Base-by-base conservation (phyloP, 371 early-diverging fungal species). In the Rhizopus delemar region DNA sequence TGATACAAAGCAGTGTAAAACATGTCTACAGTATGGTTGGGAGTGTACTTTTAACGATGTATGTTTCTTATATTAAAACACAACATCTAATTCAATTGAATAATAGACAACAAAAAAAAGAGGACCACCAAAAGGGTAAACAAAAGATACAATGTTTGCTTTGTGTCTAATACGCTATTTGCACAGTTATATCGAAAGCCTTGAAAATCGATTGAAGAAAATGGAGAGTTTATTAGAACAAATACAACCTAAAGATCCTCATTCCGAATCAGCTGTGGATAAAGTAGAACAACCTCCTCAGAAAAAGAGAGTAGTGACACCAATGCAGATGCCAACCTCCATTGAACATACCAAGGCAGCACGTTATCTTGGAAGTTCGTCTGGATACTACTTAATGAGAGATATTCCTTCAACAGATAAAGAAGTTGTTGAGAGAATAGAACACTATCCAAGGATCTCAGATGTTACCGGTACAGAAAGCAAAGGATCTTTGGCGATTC, bases 31-130 rank as follows among this genome's bases (percentile, higher is more conserved):
- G 51, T 75, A 75, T 33, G 74, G 64, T 29, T 78, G 78, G 75
- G 73, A 75, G 55, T 78, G 78, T 36, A 78, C 78, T 16, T 78
- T 75, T 55, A 69, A 75, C 51, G 78, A 78, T 63, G 77, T 77
- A 69, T 63, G 68, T 45, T 64, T 31, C 29, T 54, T 48, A 34
- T 13, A 12, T 22, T 51, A 11, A 39, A 3, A 43, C 28, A 22
- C 7, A 8, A 29, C 7, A 48, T 35, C 28, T 46, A 36, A 46
- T 41, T 41, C 9, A 52, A 51, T 46, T 43, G 33, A 43, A 15
- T 52, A 7, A 41, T 45, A 66, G 66, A 62, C 62, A 28, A 62
- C 64, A 11, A 68, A 63, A 33, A 70, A 70, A 39, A 63, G 71
- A 61, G 71, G 71, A 6, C 71, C 71, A 35, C 71, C 71, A 57